phyloP scores from a whole-genome alignment of 2,329 filamentous ascomycete species.

The Albophoma yamanashiensis region DNA sequence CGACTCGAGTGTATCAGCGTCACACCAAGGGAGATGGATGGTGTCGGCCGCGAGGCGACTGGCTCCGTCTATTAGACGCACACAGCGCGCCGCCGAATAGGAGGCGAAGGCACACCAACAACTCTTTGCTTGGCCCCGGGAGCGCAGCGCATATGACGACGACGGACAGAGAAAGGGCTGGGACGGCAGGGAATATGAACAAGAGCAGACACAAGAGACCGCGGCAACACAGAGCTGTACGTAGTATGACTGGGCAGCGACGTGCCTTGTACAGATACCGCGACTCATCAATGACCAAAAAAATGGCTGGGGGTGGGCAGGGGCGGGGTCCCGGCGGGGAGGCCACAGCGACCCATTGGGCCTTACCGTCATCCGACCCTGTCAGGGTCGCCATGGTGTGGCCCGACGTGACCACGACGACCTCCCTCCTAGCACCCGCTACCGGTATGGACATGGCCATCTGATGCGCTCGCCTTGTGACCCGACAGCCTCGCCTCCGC shows the following conservation, averaged over 20 bases:
- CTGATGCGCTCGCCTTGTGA: background rate
- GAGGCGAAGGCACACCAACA: background rate
- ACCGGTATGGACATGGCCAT: background rate
- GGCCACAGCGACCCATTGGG: background rate
- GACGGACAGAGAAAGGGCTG: background rate
- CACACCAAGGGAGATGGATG: constrained; percentile 2
- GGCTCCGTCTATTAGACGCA: background rate
- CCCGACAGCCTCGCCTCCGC: background rate
- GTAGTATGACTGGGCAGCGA: background rate
- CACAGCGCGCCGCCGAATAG: background rate
- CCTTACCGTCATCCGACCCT: constrained; percentile 3
- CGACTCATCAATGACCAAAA: background rate
- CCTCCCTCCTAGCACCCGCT: background rate
- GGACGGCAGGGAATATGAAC: background rate
- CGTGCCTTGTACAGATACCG: background rate
- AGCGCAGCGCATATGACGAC: background rate
- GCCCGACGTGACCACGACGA: background rate
- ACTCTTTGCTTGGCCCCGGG: background rate
- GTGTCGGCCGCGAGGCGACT: background rate
- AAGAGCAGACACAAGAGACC: background rate
- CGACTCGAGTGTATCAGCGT: constrained; percentile 4
- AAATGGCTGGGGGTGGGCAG: constrained; percentile 4
- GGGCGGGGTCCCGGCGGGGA: background rate
- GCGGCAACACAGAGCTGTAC: background rate
- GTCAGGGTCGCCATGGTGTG: background rate